These are phyloP conservation scores for Populus tremula DNA, from an alignment of 345 rosid genomes.

Conservation along the genomic window DNA sequence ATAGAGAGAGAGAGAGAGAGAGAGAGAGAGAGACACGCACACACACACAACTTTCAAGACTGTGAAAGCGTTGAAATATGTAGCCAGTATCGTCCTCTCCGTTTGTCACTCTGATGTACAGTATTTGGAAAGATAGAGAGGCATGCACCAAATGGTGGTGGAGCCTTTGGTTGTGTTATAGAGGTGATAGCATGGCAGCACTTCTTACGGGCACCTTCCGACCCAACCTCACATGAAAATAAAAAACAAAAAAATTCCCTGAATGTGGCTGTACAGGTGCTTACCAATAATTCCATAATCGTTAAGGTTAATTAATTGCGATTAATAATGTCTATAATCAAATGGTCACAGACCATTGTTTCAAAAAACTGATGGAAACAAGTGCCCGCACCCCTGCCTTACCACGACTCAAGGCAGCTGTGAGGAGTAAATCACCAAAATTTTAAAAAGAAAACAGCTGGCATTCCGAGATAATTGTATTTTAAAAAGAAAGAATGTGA, in stretches of 20 bases:
- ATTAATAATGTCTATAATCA: too few species aligned
- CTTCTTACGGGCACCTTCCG: slow-evolving; percentile 47
- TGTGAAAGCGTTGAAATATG: slow-evolving; percentile 66
- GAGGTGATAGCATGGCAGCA: slow-evolving; percentile 37
- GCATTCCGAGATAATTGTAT: too few species aligned
- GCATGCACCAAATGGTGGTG: not conserved
- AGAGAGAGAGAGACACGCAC: too few species aligned
- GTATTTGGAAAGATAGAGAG: slow-evolving; percentile 13
- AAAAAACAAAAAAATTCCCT: not conserved
- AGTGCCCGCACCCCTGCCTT: not conserved
- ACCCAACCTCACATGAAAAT: slow-evolving; percentile 12
- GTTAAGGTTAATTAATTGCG: not conserved
- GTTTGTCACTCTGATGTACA: slow-evolving; percentile 75
- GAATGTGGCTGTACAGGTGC: not conserved
- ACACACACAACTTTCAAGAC: slow-evolving; percentile 63
- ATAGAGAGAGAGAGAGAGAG: too few species aligned
- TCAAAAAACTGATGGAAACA: not conserved
- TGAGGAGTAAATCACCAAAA: not conserved
- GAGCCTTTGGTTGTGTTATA: not conserved
- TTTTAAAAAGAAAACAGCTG: not conserved
- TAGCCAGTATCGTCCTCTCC: slow-evolving; percentile 86
- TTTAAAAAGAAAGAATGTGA: too few species aligned
- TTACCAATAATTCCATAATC: not conserved
- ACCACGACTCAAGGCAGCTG: not conserved
- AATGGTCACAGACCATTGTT: not conserved